These are phyloP conservation scores for Yarrowia keelungensis DNA, from an alignment of 805 yeast genomes.

Conservation along the genomic window DNA sequence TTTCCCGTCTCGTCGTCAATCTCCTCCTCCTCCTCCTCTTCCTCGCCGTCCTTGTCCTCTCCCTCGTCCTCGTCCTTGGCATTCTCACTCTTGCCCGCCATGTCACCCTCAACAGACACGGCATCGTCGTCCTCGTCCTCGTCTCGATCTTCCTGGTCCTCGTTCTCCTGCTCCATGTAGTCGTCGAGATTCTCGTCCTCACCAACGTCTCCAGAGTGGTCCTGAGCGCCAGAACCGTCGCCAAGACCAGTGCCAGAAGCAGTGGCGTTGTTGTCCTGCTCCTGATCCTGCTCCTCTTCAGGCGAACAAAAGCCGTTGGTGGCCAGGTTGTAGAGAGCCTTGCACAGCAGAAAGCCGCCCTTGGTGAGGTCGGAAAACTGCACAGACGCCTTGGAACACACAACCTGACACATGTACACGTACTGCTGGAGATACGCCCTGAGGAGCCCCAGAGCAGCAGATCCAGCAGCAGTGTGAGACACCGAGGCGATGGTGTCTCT, in stretches of 20 bases:
- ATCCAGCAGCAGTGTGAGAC: slow-evolving; percentile 52
- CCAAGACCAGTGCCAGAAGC: slow-evolving; percentile 93
- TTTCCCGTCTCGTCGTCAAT: slow-evolving; percentile 90
- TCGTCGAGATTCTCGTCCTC: slow-evolving; percentile 91
- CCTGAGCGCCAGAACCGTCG: slow-evolving; percentile 87
- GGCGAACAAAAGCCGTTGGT: slow-evolving; percentile 93
- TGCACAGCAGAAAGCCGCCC: slow-evolving; percentile 65
- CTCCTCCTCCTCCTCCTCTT: slow-evolving; percentile 67
- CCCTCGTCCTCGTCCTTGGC: slow-evolving; percentile 69
- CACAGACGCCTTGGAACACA: slow-evolving; percentile 56
- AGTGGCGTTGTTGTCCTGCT: slow-evolving; percentile 64
- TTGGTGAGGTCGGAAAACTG: slow-evolving; percentile 64
- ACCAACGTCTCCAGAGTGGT: slow-evolving; percentile 82
- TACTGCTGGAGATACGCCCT: slow-evolving; percentile 72
- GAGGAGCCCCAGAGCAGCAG: slow-evolving; percentile 58
- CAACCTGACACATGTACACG: slow-evolving; percentile 54
- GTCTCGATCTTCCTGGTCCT: slow-evolving; percentile 67
- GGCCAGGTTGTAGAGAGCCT: slow-evolving; percentile 65
- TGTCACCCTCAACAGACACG: slow-evolving; percentile 94
- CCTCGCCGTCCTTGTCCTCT: slow-evolving; percentile 58
- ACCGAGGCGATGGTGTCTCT: background rate
- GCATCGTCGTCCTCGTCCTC: slow-evolving; percentile 60
- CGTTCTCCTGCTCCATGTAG: slow-evolving; percentile 71
- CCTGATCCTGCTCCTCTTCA: slow-evolving; percentile 69
- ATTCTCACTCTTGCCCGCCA: slow-evolving; percentile 93